Percentiles rank a stretch among this genome's conserved stretches.
Evolutionary conservation across 1,284 basidiomycete species (phyloP).

Genomic region (Blastosporella zonata): DNA sequence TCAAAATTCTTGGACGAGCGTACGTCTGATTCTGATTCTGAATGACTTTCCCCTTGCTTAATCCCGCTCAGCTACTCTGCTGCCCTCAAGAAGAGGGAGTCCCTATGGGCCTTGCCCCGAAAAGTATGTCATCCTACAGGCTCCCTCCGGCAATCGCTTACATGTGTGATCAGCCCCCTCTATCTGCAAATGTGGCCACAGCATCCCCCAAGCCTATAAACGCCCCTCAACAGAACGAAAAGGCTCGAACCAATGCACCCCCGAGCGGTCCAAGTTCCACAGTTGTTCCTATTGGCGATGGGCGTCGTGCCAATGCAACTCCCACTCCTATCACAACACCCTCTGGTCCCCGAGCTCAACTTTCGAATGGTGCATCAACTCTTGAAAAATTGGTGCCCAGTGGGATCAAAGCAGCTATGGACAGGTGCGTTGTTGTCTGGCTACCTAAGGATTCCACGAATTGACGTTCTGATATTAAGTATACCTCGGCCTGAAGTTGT

Average conservation of each 20-base stretch:
- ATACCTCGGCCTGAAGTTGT: slow-evolving; percentile 76
- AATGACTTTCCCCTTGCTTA: slow-evolving; percentile 23
- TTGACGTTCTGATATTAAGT: slow-evolving; percentile 33
- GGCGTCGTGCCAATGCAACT: slow-evolving; percentile 30
- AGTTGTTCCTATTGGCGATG: slow-evolving; percentile 26
- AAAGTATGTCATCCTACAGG: slow-evolving; percentile 20
- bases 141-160: not conserved
- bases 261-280: slow-evolving; percentile 38
- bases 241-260: slow-evolving; percentile 33
- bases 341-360: slow-evolving; percentile 58
- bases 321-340: slow-evolving; percentile 39
- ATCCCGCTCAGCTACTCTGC: slow-evolving; percentile 51
- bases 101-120: slow-evolving; percentile 52
- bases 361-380: slow-evolving; percentile 30
- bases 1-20: slow-evolving; percentile 80
- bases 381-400: slow-evolving; percentile 23
- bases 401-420: slow-evolving; percentile 51
- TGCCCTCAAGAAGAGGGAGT: slow-evolving; percentile 66
- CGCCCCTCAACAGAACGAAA: slow-evolving; percentile 36
- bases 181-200: slow-evolving; percentile 24
- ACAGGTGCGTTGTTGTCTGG: slow-evolving; percentile 46
- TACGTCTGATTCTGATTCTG: slow-evolving; percentile 34
- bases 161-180: slow-evolving; percentile 17
- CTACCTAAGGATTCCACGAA: not conserved
- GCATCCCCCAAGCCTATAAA: slow-evolving; percentile 38